Evolutionary conservation across 1,139 yeast species (phyloP).

Genomic region (Yamadazyma kanchanaburiensis): DNA sequence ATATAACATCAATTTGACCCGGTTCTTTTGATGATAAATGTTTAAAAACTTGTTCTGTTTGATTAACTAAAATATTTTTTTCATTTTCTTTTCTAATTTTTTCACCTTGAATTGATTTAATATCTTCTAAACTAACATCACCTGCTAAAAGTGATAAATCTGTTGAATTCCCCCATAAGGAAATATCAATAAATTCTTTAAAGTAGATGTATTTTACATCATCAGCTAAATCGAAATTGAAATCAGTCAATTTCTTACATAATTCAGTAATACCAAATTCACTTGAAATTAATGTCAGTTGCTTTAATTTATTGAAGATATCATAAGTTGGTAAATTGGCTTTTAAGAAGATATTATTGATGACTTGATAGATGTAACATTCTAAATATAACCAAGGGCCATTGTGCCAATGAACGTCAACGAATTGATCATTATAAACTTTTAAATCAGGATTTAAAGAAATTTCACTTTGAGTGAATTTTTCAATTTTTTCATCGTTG

Average conservation of each 20-base stretch:
- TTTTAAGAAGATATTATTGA: conserved; percentile 42
- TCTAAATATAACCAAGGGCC: conserved; percentile 94
- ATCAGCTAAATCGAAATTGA: conserved; percentile 27
- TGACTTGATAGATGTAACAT: conserved; percentile 72
- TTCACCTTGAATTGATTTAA: conserved; percentile 87
- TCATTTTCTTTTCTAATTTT: conserved; percentile 82
- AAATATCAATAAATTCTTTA: conserved; percentile 79
- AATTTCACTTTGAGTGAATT: conserved; percentile 42
- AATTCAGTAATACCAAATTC: conserved; percentile 78
- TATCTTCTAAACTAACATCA: conserved; percentile 75
- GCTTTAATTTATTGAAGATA: conserved; percentile 66
- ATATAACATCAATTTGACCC: conserved; percentile 63
- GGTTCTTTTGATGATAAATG: conserved; percentile 34
- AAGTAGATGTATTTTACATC: conserved; percentile 56
- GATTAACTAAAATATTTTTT: conserved; percentile 78
- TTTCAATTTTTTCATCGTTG: conserved; percentile 35
- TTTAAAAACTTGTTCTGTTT: conserved; percentile 67
- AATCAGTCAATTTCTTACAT: conserved; percentile 62
- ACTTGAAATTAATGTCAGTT: conserved; percentile 72
- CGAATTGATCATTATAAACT: conserved; percentile 44
- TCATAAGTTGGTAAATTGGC: conserved; percentile 48
- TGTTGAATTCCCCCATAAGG: conserved; percentile 98
- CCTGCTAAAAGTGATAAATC: conserved; percentile 87
- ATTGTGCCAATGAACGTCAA: conserved; percentile 61
- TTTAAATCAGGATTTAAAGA: conserved; percentile 40